These are phyloP conservation scores for Nemania abortiva DNA, from an alignment of 2,329 filamentous ascomycete species.

Conservation along the genomic window DNA sequence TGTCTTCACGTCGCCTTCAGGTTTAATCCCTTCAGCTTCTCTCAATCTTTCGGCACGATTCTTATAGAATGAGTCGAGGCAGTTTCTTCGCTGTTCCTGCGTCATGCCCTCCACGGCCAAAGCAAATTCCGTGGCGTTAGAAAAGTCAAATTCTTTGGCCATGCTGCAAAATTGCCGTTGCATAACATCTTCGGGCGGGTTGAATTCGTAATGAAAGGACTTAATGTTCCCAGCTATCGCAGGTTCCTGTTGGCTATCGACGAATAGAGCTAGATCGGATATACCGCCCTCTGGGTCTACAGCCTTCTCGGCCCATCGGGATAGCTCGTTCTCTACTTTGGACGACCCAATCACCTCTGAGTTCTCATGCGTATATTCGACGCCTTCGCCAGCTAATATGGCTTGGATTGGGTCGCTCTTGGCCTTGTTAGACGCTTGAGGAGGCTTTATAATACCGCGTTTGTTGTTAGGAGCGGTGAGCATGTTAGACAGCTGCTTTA, in stretches of 20 bases:
- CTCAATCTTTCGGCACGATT: conserved; percentile 68
- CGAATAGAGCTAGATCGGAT: conserved; percentile 69
- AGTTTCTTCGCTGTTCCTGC: conserved; percentile 81
- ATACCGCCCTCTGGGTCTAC: conserved; percentile 60
- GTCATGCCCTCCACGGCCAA: conserved; percentile 92
- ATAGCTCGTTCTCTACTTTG: conserved; percentile 89
- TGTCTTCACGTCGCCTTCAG: conserved; percentile 10
- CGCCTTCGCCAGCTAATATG: conserved; percentile 87
- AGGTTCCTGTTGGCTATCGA: conserved; percentile 60
- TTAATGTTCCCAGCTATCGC: conserved; percentile 43
- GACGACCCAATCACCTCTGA: conserved; percentile 93
- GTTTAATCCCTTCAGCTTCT: conserved; percentile 46
- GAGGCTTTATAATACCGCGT: conserved; percentile 51
- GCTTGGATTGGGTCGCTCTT: conserved; percentile 84
- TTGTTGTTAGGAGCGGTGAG: conserved; percentile 63
- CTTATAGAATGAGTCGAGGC: conserved; percentile 83
- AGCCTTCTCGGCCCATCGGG: conserved; percentile 76
- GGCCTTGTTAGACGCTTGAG: conserved; percentile 53
- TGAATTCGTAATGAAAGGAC: conserved; percentile 65
- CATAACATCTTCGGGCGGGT: conserved; percentile 80
- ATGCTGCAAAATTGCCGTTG: conserved; percentile 91
- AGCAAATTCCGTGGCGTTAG: conserved; percentile 84
- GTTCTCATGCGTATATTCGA: conserved; percentile 97
- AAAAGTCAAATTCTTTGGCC: conserved; percentile 82
- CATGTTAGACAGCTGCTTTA: conserved; percentile 78